Base-by-base conservation (phyloP, 768 basidiomycete species). In the Fistulinella prunicolor region DNA sequence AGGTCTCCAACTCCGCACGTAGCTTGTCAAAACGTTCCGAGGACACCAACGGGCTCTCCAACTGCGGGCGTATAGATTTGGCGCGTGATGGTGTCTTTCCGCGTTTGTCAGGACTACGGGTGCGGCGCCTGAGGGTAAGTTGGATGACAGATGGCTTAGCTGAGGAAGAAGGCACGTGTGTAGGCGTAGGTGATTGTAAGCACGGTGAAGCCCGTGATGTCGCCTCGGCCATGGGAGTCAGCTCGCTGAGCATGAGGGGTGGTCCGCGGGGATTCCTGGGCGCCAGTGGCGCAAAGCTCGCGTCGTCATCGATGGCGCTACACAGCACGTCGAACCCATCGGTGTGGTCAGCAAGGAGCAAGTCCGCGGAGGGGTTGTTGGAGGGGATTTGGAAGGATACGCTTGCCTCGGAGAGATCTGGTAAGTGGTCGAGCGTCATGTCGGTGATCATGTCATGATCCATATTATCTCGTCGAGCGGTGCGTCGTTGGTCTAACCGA, bases 351-450 rank as follows among this genome's bases (percentile, higher is more conserved):
- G 57, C 70, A 16, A 74, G 61, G 12, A 75, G 63, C 13, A 70
- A 48, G 22, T 70, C 67, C 39, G 65, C 61, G 35, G 63, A 44
- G 19, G 55, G 21, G 9, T 50, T 54, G 38, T 73, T 69, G 8
- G 65, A 64, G 4, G 85, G 73, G 22, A 84, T 73, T 54, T 82
- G 73, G 54, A 80, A 78, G 14, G 73, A 75, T 7, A 63, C 60
- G 32, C 66, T 67, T 6, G 65, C 57, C 8, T 67, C 64, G 4
- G 83, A 81, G 42, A 74, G 59, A 51, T 83, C 80, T 34, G 81
- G 81, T 22, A 82, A 57, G 61, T 81, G 77, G 58, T 76, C 72
- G 40, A 75, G 63, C 47, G 79, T 83, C 19, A 79, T 62, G 63
- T 72, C 70, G 34, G 65, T 62, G 17, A 66, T 59, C 54, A 57